Conservation (phyloP, 371 early-diverging fungal genomes). For the Sporodiniella umbellata region DNA sequence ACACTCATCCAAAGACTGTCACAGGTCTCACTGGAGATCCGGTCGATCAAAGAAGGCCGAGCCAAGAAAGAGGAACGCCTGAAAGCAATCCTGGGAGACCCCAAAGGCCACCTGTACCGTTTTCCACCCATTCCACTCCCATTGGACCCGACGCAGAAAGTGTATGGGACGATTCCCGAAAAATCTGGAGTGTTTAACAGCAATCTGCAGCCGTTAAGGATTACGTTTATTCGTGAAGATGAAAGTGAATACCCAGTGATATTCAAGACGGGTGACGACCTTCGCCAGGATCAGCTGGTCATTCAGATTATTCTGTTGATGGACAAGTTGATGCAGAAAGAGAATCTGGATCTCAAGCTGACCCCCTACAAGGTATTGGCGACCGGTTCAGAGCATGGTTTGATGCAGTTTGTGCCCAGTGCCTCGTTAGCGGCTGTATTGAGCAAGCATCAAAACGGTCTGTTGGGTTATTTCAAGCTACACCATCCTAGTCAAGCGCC, state of each 20-base stretch:
- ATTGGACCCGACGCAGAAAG: constrained; percentile 80
- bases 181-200: constrained; percentile 89
- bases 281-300: constrained; percentile 96
- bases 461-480: constrained; percentile 75
- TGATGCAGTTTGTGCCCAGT: constrained; percentile 91
- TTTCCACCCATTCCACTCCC: constrained; percentile 76
- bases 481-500: constrained; percentile 63
- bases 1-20: constrained; percentile 78
- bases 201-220: constrained; percentile 78
- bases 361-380: constrained; percentile 95
- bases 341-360: constrained; percentile 89
- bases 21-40: constrained; percentile 68
- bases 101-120: constrained; percentile 70
- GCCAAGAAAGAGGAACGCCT: constrained; percentile 76
- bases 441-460: constrained; percentile 77
- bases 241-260: constrained; percentile 84
- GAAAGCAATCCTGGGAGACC: constrained; percentile 70
- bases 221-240: constrained; percentile 80
- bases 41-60: constrained; percentile 74
- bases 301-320: constrained; percentile 95
- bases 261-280: constrained; percentile 95
- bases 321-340: constrained; percentile 90
- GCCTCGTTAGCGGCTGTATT: constrained; percentile 86
- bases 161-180: constrained; percentile 83
- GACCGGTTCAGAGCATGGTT: constrained; percentile 87